Conservation (phyloP, 2,329 filamentous ascomycete genomes). For the Aspergillus brasiliensis region DNA sequence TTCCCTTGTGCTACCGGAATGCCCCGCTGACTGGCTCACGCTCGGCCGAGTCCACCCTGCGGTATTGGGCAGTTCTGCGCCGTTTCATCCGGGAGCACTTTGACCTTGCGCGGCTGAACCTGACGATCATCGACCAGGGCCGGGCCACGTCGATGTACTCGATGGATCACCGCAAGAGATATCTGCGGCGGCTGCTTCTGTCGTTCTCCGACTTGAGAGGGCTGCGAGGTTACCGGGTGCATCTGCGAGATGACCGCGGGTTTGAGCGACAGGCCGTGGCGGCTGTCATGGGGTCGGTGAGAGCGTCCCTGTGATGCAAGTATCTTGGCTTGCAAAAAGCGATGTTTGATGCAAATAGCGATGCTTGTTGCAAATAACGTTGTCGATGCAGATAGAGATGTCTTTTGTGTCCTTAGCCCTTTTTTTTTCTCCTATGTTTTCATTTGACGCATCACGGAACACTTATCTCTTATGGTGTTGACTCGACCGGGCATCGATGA, state of each 20-base stretch:
- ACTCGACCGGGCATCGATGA: no score
- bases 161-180: slow-evolving; percentile 12
- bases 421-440: no score
- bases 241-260: slow-evolving; percentile 20
- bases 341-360: no score
- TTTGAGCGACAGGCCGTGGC: slow-evolving; percentile 22
- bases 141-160: not conserved
- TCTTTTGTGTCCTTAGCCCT: no score
- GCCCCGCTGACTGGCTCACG: slow-evolving; percentile 4
- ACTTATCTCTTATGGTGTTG: no score
- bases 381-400: no score
- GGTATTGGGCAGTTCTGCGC: slow-evolving; percentile 27
- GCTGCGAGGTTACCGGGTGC: slow-evolving; percentile 23
- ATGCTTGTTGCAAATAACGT: no score
- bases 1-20: slow-evolving; percentile 17
- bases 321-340: no score
- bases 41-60: slow-evolving; percentile 13
- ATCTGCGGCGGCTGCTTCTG: slow-evolving; percentile 22
- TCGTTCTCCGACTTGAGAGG: slow-evolving; percentile 21
- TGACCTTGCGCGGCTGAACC: slow-evolving; percentile 20
- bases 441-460: no score
- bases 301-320: no score
- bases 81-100: slow-evolving; percentile 34
- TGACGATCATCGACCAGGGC: slow-evolving; percentile 25
- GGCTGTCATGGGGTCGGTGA: slow-evolving; percentile 17